phyloP scores from a whole-genome alignment of 306 rosid species.

The Cicer pinnatifidum region DNA sequence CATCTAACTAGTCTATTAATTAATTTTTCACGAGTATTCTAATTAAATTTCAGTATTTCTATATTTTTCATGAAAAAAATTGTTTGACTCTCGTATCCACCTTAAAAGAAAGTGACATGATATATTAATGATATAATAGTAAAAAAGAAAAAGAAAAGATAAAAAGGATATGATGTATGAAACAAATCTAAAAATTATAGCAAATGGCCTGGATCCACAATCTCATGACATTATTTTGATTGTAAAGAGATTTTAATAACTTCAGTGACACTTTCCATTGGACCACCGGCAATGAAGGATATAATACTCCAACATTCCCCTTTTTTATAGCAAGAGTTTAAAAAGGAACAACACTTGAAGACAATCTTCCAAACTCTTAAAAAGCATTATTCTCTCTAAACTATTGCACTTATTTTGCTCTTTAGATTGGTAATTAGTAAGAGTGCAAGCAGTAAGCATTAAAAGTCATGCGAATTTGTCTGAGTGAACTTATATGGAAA shows the following conservation, averaged over 20 bases:
- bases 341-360: slow-evolving; percentile 10
- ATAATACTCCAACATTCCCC: not conserved
- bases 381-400: slow-evolving; percentile 16
- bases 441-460: slow-evolving; percentile 12
- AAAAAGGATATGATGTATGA: too few relatives aligned
- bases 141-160: too few relatives aligned
- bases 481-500: slow-evolving; percentile 22
- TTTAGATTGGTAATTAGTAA: slow-evolving; percentile 36
- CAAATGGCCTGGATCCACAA: not conserved
- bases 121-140: too few relatives aligned
- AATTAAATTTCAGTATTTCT: too few relatives aligned
- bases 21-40: too few relatives aligned
- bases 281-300: slow-evolving; percentile 28
- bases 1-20: too few relatives aligned
- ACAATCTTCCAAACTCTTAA: slow-evolving; percentile 33
- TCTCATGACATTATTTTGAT: not conserved
- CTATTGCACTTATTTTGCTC: slow-evolving; percentile 1
- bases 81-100: too few relatives aligned
- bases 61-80: too few relatives aligned
- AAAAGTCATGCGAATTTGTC: slow-evolving; percentile 40
- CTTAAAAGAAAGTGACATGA: too few relatives aligned
- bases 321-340: slow-evolving; percentile 26
- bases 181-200: too few relatives aligned
- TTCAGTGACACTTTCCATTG: slow-evolving; percentile 29
- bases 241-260: slow-evolving; percentile 22